phyloP scores from a whole-genome alignment of 108 stramenopile genomes.

The Pseudonitzschia delicatissima region DNA sequence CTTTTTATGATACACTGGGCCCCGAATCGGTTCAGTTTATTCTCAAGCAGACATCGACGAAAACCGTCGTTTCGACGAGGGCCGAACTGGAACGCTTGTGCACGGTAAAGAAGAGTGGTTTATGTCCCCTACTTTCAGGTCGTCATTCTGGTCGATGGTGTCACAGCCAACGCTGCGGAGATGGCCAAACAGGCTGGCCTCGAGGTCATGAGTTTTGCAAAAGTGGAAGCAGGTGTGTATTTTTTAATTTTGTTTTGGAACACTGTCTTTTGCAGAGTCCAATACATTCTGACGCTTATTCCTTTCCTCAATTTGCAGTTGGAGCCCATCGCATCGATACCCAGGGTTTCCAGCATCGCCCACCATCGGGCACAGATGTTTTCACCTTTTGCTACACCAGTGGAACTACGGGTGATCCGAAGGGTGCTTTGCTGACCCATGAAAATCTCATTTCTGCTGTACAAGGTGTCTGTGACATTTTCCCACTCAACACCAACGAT shows the following conservation, averaged over 20 bases:
- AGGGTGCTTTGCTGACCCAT: slow-evolving; percentile 93
- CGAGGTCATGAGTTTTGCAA: slow-evolving; percentile 65
- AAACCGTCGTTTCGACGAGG: slow-evolving; percentile 77
- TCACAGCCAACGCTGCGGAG: slow-evolving; percentile 48
- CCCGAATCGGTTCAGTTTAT: slow-evolving; percentile 88
- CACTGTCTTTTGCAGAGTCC: background rate
- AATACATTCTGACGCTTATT: background rate
- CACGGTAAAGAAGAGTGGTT: slow-evolving; percentile 60
- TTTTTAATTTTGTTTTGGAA: background rate
- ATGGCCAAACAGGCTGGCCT: slow-evolving; percentile 59
- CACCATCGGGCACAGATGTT: slow-evolving; percentile 69
- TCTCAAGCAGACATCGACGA: slow-evolving; percentile 76
- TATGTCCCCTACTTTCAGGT: slow-evolving; percentile 42
- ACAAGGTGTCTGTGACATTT: slow-evolving; percentile 34
- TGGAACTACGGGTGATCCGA: slow-evolving; percentile 56
- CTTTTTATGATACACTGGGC: slow-evolving; percentile 94
- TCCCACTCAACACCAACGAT: slow-evolving; percentile 50
- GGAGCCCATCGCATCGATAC: slow-evolving; percentile 72
- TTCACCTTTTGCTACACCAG: slow-evolving; percentile 74
- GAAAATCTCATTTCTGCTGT: slow-evolving; percentile 73
- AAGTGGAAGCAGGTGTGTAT: slow-evolving; percentile 61
- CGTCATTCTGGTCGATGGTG: slow-evolving; percentile 71
- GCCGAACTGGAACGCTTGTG: slow-evolving; percentile 68
- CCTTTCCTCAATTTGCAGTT: background rate
- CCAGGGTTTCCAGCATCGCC: slow-evolving; percentile 49